Conservation (phyloP, 1,284 basidiomycete genomes). For the Apiotrichum akiyoshidainum region DNA sequence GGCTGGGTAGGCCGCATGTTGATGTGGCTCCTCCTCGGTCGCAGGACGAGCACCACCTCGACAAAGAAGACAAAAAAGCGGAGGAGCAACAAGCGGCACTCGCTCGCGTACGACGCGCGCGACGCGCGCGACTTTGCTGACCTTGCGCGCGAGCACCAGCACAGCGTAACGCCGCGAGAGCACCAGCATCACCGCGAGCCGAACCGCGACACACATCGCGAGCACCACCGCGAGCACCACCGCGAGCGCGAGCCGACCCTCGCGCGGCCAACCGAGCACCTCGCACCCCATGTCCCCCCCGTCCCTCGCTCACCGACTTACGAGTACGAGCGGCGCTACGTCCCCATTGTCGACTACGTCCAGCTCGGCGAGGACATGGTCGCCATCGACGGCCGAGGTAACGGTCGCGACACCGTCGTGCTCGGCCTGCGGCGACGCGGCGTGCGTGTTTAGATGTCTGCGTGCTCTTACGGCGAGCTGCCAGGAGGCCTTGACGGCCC, state of each 20-base stretch:
- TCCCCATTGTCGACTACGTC: conserved; percentile 19
- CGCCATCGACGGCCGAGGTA: conserved; percentile 4
- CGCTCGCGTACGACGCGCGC: background rate
- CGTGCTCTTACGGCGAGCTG: too few species aligned
- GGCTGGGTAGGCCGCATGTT: conserved; percentile 35
- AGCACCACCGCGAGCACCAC: background rate
- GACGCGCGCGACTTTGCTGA: background rate
- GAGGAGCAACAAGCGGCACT: conserved; percentile 2
- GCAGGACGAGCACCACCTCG: background rate
- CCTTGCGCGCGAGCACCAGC: background rate
- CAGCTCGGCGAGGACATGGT: conserved; percentile 9
- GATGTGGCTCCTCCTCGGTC: conserved; percentile 20
- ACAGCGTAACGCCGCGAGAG: background rate
- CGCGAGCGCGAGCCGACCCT: background rate
- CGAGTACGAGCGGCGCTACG: conserved; percentile 16
- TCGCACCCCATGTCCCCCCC: background rate
- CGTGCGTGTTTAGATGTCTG: background rate
- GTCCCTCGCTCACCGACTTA: background rate
- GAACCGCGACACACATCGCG: background rate
- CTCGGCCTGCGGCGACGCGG: conserved; percentile 27
- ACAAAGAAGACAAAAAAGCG: conserved; percentile 2
- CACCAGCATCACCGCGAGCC: background rate
- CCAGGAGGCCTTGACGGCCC: too few species aligned
- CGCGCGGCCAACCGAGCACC: too few species aligned
- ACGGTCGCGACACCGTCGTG: conserved; percentile 25